Percentiles rank a stretch among this genome's conserved stretches.
Evolutionary conservation across 495 filamentous ascomycete species (phyloP).

Genomic region (Talaromyces ruber): DNA sequence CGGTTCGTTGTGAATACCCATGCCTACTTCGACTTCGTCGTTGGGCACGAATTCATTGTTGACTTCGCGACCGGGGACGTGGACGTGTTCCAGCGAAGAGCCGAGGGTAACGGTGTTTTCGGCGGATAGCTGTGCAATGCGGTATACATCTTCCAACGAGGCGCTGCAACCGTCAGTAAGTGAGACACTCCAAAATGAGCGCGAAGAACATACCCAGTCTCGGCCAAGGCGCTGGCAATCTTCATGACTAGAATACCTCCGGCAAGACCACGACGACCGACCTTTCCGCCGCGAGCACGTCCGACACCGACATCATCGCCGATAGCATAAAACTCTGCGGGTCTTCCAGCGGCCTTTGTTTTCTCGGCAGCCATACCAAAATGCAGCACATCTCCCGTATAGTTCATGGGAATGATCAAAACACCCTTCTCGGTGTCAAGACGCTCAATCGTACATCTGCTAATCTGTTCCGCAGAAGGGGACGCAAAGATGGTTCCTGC

Average conservation of each 20-base stretch:
- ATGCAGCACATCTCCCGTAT: slow-evolving; percentile 77
- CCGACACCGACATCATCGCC: slow-evolving; percentile 96
- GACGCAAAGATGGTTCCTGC: slow-evolving; percentile 92
- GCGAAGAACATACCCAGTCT: slow-evolving; percentile 45
- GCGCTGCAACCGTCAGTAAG: slow-evolving; percentile 16
- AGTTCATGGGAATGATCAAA: slow-evolving; percentile 59
- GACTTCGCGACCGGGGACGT: slow-evolving; percentile 70
- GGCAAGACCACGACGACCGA: slow-evolving; percentile 84
- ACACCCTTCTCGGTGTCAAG: slow-evolving; percentile 66
- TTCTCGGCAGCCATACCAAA: slow-evolving; percentile 95
- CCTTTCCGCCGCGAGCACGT: slow-evolving; percentile 72
- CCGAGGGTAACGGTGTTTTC: slow-evolving; percentile 81
- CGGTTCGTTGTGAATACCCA: slow-evolving; percentile 97
- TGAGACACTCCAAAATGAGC: background rate
- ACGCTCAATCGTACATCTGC: slow-evolving; percentile 61
- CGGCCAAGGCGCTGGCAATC: slow-evolving; percentile 79
- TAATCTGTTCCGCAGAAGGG: slow-evolving; percentile 80
- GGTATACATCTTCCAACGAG: slow-evolving; percentile 58
- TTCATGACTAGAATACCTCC: slow-evolving; percentile 87
- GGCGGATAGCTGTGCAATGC: slow-evolving; percentile 62
- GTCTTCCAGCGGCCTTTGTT: slow-evolving; percentile 68
- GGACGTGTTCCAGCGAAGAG: slow-evolving; percentile 78
- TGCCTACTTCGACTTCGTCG: slow-evolving; percentile 86
- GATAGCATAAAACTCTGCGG: slow-evolving; percentile 88
- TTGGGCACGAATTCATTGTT: slow-evolving; percentile 44